Percentiles rank a stretch among this genome's conserved stretches.
phyloP scores from a whole-genome alignment of 148 eudicot genomes.

The Pouteria glomerata region DNA sequence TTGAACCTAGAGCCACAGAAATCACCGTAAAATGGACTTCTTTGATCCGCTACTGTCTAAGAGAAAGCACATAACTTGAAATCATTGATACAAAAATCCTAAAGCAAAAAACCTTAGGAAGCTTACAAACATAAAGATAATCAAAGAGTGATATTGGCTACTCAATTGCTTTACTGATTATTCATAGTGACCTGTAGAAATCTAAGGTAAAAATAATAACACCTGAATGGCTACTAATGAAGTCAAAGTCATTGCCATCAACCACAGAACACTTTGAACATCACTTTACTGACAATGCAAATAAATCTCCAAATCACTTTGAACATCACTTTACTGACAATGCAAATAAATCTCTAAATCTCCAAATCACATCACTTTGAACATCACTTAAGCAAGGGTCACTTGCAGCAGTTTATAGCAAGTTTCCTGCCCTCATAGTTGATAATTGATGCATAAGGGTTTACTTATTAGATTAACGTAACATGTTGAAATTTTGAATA shows the following conservation, averaged over 20 bases:
- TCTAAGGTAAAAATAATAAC: neutral
- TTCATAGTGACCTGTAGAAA: neutral
- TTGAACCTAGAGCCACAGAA: neutral
- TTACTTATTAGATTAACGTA: too few relatives aligned
- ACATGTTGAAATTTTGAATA: neutral
- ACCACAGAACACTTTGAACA: neutral
- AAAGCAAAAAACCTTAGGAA: neutral
- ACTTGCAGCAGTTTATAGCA: neutral
- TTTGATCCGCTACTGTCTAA: neutral
- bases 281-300: neutral
- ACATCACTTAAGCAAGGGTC: neutral
- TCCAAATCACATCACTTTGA: neutral
- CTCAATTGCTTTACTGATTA: neutral
- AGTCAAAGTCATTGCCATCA: neutral
- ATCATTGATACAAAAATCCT: neutral
- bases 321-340: neutral
- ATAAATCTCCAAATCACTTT: neutral
- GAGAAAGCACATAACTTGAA: neutral
- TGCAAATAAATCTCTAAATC: neutral
- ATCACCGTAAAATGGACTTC: neutral
- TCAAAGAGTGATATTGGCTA: neutral
- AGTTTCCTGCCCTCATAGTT: too few relatives aligned
- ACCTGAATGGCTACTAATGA: neutral
- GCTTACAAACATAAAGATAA: neutral
- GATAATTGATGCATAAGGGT: too few relatives aligned